phyloP scores from a whole-genome alignment of 345 rosid species.

The Brassica incana region DNA sequence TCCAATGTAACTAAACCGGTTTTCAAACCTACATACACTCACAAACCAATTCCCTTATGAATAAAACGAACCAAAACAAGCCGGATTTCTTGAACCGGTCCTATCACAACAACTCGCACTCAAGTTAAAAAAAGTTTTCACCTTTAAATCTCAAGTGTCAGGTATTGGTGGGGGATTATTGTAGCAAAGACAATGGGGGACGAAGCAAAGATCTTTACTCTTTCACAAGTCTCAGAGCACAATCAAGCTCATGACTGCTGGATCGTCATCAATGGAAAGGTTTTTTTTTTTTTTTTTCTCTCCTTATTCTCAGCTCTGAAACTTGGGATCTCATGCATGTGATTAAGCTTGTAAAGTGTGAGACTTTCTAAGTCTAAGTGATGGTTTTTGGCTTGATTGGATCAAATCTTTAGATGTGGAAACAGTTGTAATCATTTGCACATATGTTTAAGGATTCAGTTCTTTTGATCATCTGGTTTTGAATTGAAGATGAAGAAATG shows the following conservation, averaged over 20 bases:
- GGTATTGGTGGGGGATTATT: slow-evolving; percentile 29
- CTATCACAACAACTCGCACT: slow-evolving; percentile 27
- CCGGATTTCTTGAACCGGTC: slow-evolving; percentile 12
- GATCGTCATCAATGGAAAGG: slow-evolving; percentile 72
- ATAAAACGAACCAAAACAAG: background rate
- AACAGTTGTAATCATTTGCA: background rate
- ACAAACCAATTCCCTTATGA: background rate
- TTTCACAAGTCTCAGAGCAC: slow-evolving; percentile 68
- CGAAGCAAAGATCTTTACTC: slow-evolving; percentile 57
- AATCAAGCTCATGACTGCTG: slow-evolving; percentile 59
- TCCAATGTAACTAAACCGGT: slow-evolving; percentile 11
- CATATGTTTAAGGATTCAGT: slow-evolving; percentile 17
- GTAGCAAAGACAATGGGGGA: slow-evolving; percentile 45
- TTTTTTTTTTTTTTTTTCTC: background rate
- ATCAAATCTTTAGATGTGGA: slow-evolving; percentile 16
- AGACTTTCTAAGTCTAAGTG: background rate
- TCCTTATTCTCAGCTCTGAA: slow-evolving; percentile 10
- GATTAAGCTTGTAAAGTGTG: background rate
- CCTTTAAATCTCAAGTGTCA: slow-evolving; percentile 31
- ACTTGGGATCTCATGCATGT: slow-evolving; percentile 22
- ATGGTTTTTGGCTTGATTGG: background rate
- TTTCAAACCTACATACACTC: background rate
- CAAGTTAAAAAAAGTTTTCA: slow-evolving; percentile 20
- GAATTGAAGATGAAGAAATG: slow-evolving; percentile 4
- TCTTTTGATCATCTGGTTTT: background rate